Evolutionary conservation across 1,284 basidiomycete species (phyloP).

Genomic region (Sporisorium graminicola): DNA sequence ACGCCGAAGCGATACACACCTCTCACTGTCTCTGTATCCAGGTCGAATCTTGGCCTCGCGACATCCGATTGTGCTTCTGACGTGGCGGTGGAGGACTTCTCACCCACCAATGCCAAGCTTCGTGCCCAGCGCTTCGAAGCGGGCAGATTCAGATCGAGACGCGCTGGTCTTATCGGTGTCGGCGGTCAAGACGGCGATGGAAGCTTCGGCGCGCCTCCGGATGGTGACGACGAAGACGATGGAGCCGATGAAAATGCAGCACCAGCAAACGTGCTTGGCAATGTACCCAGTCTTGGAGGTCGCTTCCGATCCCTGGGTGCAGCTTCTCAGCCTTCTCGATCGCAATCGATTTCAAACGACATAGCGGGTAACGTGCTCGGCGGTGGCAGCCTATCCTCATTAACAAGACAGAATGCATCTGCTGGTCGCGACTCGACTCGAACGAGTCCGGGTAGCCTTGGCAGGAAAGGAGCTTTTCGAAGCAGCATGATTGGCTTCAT

Average conservation of each 20-base stretch:
- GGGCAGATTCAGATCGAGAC: constrained; percentile 25
- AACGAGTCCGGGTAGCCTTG: constrained; percentile 19
- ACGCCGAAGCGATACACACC: constrained; percentile 32
- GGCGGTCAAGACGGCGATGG: constrained; percentile 21
- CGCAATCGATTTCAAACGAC: constrained; percentile 28
- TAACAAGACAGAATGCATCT: constrained; percentile 2
- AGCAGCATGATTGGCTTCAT: constrained; percentile 51
- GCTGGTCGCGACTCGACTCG: constrained; percentile 6
- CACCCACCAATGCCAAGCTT: constrained; percentile 30
- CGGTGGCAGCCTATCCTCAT: constrained; percentile 5
- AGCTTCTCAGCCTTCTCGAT: constrained; percentile 24
- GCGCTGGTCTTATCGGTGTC: constrained; percentile 30
- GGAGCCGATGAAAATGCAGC: constrained; percentile 37
- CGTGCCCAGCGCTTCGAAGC: constrained; percentile 33
- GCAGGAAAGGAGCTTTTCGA: constrained; percentile 38
- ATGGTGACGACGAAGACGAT: constrained; percentile 22
- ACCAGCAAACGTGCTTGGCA: constrained; percentile 15
- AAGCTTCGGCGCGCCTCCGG: constrained; percentile 14
- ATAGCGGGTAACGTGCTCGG: constrained; percentile 23
- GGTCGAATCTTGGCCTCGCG: constrained; percentile 34
- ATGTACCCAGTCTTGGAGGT: constrained; percentile 10
- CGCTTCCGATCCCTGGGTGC: constrained; percentile 25
- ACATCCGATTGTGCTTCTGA: constrained; percentile 6
- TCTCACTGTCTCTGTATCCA: constrained; percentile 31
- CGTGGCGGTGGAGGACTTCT: constrained; percentile 12